A percentile compares a stretch with the other conserved stretches of the same genome.
phyloP scores from a whole-genome alignment of 257 asterid genomes.

The Echites panduratus region DNA sequence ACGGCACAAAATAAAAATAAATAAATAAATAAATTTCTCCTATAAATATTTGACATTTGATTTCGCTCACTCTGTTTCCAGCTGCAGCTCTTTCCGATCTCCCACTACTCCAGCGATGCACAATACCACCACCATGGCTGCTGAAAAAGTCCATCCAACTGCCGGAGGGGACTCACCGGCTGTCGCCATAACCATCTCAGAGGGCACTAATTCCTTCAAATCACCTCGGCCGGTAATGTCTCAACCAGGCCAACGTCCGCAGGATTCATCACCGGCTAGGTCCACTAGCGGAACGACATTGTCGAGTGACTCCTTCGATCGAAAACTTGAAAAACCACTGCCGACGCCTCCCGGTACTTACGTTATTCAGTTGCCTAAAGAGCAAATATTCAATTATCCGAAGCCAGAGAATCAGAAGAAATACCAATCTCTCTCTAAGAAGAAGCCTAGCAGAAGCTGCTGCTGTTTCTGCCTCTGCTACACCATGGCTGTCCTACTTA shows the following conservation, averaged over 20 bases:
- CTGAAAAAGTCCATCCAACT: background rate
- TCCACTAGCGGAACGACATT: background rate
- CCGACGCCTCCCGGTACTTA: conserved; percentile 24
- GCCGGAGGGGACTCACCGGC: background rate
- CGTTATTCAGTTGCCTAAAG: conserved; percentile 39
- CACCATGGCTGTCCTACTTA: conserved; percentile 34
- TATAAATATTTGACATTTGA: background rate
- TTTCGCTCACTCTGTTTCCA: background rate
- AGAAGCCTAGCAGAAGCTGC: conserved; percentile 35
- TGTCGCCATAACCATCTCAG: background rate
- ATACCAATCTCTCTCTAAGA: conserved; percentile 26
- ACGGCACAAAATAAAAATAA: too few relatives aligned
- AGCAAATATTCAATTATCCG: conserved; percentile 33
- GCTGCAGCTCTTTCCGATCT: background rate
- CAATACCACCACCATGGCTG: background rate
- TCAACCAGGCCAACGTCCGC: background rate
- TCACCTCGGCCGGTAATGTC: background rate
- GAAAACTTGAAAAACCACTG: conserved; percentile 7
- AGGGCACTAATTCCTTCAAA: too few relatives aligned
- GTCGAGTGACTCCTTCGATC: background rate
- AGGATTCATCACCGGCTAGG: conserved; percentile 2
- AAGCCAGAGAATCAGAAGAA: conserved; percentile 34
- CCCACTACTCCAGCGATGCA: background rate
- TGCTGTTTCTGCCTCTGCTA: conserved; percentile 56
- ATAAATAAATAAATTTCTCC: too few relatives aligned